These are phyloP conservation scores for Eudorina sp. DNA, from an alignment of 139 green algal genomes.

Conservation along the genomic window DNA sequence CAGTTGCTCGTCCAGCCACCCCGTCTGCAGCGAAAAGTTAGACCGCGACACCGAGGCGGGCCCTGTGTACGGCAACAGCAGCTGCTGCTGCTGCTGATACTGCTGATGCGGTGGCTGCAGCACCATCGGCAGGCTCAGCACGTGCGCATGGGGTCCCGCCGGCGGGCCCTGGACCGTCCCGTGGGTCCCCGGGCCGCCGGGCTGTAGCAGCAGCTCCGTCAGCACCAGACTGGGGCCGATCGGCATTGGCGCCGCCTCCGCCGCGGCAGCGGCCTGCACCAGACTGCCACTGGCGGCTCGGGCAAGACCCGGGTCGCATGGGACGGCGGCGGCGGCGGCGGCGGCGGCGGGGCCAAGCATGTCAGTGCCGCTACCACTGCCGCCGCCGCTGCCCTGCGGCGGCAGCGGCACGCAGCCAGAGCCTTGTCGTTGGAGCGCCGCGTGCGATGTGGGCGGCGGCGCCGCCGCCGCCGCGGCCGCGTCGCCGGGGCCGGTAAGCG, in stretches of 20 bases:
- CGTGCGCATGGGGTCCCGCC: too few relatives aligned
- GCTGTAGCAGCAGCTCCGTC: not conserved
- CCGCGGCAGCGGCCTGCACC: not conserved
- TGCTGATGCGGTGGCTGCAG: too few relatives aligned
- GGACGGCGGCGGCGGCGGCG: not conserved
- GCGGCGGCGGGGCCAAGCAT: not conserved
- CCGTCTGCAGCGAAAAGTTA: conserved; percentile 24
- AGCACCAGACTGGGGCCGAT: not conserved
- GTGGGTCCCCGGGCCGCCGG: too few relatives aligned
- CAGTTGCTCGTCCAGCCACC: conserved; percentile 39
- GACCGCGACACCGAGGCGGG: not conserved
- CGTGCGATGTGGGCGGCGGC: not conserved
- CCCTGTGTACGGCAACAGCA: not conserved
- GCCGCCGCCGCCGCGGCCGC: not conserved
- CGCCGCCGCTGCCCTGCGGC: not conserved
- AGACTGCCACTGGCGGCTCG: conserved; percentile 18
- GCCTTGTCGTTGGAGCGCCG: not conserved
- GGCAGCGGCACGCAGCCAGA: not conserved
- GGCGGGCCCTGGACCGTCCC: too few relatives aligned
- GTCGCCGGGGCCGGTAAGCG: too few relatives aligned
- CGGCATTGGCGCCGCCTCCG: not conserved
- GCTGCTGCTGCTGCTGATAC: too few relatives aligned
- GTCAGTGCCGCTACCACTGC: not conserved
- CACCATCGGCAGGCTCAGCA: not conserved
- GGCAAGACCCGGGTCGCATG: not conserved